Evolutionary conservation across 2,329 filamentous ascomycete genomes (phyloP).

Genomic region (Xylariaceae sp.): DNA sequence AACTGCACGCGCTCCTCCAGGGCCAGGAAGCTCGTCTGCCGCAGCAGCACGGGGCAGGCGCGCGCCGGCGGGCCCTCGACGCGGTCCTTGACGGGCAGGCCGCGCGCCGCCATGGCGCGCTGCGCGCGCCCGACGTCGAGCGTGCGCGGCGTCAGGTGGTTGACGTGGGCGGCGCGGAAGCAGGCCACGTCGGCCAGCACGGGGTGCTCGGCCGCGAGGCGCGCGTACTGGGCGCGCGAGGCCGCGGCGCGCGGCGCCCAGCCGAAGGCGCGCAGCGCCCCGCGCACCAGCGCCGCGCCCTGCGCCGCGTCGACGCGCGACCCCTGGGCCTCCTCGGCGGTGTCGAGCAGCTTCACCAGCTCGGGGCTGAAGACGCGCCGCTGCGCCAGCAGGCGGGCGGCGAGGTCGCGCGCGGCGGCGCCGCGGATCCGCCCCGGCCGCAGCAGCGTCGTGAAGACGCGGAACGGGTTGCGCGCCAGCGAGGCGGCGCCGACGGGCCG

Average conservation of each 20-base stretch:
- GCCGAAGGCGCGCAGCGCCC: constrained; percentile 38
- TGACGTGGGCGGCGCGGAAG: constrained; percentile 37
- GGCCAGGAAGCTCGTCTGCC: constrained; percentile 47
- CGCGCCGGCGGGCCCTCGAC: constrained; percentile 44
- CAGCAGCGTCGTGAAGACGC: constrained; percentile 33
- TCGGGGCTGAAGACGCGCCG: background rate
- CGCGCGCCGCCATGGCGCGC: constrained; percentile 30
- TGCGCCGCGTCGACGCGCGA: constrained; percentile 11
- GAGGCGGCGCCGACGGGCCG: constrained; percentile 29
- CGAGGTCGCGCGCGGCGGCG: constrained; percentile 23
- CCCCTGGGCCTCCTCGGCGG: background rate
- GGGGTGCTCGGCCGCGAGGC: constrained; percentile 35
- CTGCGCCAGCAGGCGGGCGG: constrained; percentile 14
- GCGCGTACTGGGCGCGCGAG: constrained; percentile 32
- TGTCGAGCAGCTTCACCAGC: too few relatives aligned
- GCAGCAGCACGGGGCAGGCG: constrained; percentile 37
- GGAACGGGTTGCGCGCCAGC: constrained; percentile 36
- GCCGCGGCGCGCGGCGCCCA: constrained; percentile 37
- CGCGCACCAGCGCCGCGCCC: constrained; percentile 30
- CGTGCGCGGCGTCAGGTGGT: constrained; percentile 45
- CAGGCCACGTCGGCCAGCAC: constrained; percentile 33
- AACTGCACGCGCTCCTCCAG: constrained; percentile 41
- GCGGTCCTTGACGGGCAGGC: constrained; percentile 37
- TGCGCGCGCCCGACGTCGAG: constrained; percentile 41
- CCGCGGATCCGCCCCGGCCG: constrained; percentile 33